Evolutionary conservation across 345 rosid species (phyloP), one percentile per base, ranked within the genome.

Genomic region (Eutrema yunnanense): DNA sequence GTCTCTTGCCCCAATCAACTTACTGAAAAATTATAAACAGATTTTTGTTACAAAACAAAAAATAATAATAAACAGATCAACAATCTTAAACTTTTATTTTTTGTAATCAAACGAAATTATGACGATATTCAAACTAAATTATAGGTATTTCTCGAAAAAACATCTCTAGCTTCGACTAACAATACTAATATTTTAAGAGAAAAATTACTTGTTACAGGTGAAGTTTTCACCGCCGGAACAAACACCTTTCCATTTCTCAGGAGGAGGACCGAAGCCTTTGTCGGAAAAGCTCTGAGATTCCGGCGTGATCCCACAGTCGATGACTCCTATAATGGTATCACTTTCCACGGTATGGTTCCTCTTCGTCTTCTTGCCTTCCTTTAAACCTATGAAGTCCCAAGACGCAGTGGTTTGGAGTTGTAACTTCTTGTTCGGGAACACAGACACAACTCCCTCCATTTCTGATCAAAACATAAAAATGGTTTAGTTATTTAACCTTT

Each of bases 301-400:
- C 0, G 82, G 91, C 76, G 80, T 74, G 55, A 84, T 72, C n/a
- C 87, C 86, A 16, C 10, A 19, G 55, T 81, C 87, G 9, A 83
- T 0, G 3, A 83, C 68, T 29, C 88, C 89, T 9, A 87, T 41
- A 6, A 82, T 62, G 2, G 56, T 42, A 59, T 87, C 70, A 64
- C 82, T 83, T 51, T 80, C 82, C 16, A 11, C 33, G 0, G 6
- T 14, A 0, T 47, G 69, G 13, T 66, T 62, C 13, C 71, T 33
- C 2, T 52, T 55, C 0, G 73, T 70, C 1, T 34, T 67, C 5
- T 38, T 10, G 7, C 69, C 75, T 55, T 73, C 62, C 34, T 49
- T 60, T 13, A 85, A 50, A 6, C 87, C 90, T 69, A 86, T 36
- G 65, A 85, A 86, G 60, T 82, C 80, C 92, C 90, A 88, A 3